A percentile compares a stretch with the other conserved stretches of the same genome.
Evolutionary conservation across 441 rosid genomes (phyloP).

Genomic region (Erysimum cheiri): DNA sequence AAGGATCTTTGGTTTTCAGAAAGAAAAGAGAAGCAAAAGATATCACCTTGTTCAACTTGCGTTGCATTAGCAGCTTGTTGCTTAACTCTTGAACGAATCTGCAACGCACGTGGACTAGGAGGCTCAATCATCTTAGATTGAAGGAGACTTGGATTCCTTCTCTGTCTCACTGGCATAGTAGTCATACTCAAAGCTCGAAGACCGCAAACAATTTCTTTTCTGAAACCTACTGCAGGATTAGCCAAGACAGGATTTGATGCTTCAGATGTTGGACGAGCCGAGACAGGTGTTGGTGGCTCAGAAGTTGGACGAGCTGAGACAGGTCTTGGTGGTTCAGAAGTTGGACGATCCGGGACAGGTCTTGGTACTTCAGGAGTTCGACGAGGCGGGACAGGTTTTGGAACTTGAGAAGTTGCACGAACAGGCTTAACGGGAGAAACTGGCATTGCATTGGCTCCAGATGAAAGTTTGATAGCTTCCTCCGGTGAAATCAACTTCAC

Average conservation of each 20-base stretch:
- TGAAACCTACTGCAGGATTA: conserved; percentile 11
- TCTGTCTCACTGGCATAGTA: conserved; percentile 26
- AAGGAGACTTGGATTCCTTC: conserved; percentile 28
- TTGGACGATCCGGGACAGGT: conserved; percentile 24
- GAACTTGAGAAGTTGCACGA: conserved; percentile 4
- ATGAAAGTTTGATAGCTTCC: conserved; percentile 50
- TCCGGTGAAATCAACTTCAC: conserved; percentile 52
- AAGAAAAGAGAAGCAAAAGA: conserved; percentile 17
- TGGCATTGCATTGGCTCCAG: conserved; percentile 31
- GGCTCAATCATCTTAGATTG: conserved; percentile 37
- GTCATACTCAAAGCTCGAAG: conserved; percentile 33
- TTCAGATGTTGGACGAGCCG: no score
- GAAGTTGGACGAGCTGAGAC: conserved; percentile 22
- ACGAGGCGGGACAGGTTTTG: background rate
- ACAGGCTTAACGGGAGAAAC: conserved; percentile 15
- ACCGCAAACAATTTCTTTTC: conserved; percentile 35
- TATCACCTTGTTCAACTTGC: conserved; percentile 49
- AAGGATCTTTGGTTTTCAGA: conserved; percentile 7
- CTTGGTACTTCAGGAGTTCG: conserved; percentile 30
- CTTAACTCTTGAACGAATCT: conserved; percentile 30
- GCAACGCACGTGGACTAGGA: conserved; percentile 37
- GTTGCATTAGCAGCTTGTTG: conserved; percentile 34
- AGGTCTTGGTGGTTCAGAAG: conserved; percentile 27
- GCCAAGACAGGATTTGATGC: conserved; percentile 5
- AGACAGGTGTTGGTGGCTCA: conserved; percentile 23